Base-by-base conservation (phyloP, 2,329 filamentous ascomycete genomes). In the Alternaria gaisen region DNA sequence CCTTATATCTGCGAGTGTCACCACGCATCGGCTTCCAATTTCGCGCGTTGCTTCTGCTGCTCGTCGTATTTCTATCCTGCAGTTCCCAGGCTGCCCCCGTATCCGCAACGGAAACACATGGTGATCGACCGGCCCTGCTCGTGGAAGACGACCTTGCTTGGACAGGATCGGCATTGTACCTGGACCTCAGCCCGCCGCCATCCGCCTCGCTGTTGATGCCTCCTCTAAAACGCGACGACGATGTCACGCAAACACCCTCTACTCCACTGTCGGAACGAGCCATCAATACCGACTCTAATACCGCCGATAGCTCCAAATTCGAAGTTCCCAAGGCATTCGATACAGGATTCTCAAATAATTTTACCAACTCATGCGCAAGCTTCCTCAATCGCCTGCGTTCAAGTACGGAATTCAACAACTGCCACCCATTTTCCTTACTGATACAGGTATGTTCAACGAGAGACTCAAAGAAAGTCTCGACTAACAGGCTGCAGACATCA, bases 381-480 rank as follows among this genome's bases (percentile, higher is more conserved):
- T 94, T 94, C 79, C 89, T 97, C 77, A 83, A 86, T 53, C 77
- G 77, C 3, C 88, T 97, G 70, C 84, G 95, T 52, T 80, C 80
- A 47, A 86, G 92, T 73, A 74, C 84, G 6, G 88, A 86, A 4
- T 93, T 95, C 69, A 85, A 87, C 68, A 77, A 85, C 53, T 98
- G 94, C 80, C 88, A 94, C 67, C 92, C 94, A 0, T 83, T 97
- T 58, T 97, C 94, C 1, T 84, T 97, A 70, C 86, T 98, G 66
- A 83, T 98, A 10, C 88, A 91, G 83, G 91, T 92, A 81, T 74
- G 86, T 64, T 20, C 32, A 18, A 18, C n/a, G n/a, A 14, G 32
- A 18, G 8, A 46, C 30, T 30, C 20, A 18, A 12, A 26, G 10
- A 6, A 26, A 30, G 10, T 22, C 4, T 6, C 47, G 22, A 26